Base-by-base conservation (phyloP, 208 protist genomes). In the Novymonas esmeraldas region DNA sequence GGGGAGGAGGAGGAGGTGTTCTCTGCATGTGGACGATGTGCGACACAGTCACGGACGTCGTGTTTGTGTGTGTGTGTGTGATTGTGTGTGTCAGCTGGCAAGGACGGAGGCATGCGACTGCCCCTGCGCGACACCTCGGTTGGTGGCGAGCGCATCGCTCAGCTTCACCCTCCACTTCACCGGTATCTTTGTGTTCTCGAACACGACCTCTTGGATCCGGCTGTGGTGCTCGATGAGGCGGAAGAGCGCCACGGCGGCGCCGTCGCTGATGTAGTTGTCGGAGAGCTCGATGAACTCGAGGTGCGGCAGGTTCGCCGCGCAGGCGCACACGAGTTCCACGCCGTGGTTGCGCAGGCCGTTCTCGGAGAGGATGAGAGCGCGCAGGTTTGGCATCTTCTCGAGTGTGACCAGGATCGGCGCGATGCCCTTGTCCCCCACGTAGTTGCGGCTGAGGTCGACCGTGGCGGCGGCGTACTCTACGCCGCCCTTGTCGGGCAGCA, bases 221-320 rank as follows among this genome's bases (percentile, higher is more conserved):
- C 42, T 70, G 58, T 96, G 93, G 1, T 73, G 70, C 24, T 71
- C 51, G 10, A 96, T 73, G 6, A 97, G 77, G 29, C 38, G 52
- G 11, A 82, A 66, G 1, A 97, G 78, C 1, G 65, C 61, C 13
- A 82, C 68, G 3, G 79, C 92, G n/a, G 89, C 94, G 22, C 89
- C 90, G 20, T 92, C 82, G 56, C 90, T 96, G 51, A 98, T 95
- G 57, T 85, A 96, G 73, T 98, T 98, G 56, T 91, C 85, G 0
- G 89, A 95, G 1, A 97, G 39, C 49, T 97, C 83, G 44, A 97
- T 84, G 50, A 76, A 78, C 50, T 74, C 65, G 0, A 97, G 54
- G 1, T 76, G 70, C 0, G 92, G 78, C 56, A 96, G 81, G 29
- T 79, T 76, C 10, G 68, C 50, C 11, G 78, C 69, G 31, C 55